These are phyloP conservation scores for Lenwebbia sp. DNA, from an alignment of 345 rosid species.

Conservation along the genomic window DNA sequence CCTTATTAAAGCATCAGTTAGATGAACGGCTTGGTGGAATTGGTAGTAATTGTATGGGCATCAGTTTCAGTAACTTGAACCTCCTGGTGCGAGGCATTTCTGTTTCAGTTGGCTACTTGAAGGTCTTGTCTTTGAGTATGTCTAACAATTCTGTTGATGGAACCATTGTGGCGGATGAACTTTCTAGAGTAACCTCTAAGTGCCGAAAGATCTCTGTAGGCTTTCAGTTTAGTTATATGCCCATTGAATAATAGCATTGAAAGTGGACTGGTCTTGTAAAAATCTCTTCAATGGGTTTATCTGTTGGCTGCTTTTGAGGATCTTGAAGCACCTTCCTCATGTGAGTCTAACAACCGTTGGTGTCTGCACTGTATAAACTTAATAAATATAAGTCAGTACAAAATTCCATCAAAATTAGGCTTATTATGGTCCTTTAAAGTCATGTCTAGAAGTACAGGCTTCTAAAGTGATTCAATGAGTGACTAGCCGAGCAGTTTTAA, in stretches of 20 bases:
- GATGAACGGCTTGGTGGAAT: background rate
- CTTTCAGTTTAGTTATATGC: background rate
- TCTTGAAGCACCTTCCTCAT: background rate
- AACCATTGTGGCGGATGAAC: background rate
- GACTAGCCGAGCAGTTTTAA: background rate
- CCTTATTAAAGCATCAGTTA: background rate
- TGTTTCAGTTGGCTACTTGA: background rate
- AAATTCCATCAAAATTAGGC: background rate
- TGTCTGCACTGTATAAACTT: background rate
- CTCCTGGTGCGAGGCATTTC: background rate
- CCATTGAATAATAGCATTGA: background rate
- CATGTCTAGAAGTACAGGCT: background rate
- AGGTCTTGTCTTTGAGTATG: background rate
- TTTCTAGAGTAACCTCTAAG: background rate
- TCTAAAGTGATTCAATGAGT: background rate
- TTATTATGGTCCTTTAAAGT: background rate
- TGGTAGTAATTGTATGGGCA: background rate
- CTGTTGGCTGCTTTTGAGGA: background rate
- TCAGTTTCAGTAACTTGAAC: background rate
- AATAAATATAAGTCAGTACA: fast-evolving
- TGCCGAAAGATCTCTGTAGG: background rate
- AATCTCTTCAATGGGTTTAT: background rate
- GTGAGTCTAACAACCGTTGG: background rate
- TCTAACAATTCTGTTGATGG: background rate
- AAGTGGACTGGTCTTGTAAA: background rate